phyloP scores from a whole-genome alignment of 2,329 filamentous ascomycete genomes.

The Aspergillus versicolor region DNA sequence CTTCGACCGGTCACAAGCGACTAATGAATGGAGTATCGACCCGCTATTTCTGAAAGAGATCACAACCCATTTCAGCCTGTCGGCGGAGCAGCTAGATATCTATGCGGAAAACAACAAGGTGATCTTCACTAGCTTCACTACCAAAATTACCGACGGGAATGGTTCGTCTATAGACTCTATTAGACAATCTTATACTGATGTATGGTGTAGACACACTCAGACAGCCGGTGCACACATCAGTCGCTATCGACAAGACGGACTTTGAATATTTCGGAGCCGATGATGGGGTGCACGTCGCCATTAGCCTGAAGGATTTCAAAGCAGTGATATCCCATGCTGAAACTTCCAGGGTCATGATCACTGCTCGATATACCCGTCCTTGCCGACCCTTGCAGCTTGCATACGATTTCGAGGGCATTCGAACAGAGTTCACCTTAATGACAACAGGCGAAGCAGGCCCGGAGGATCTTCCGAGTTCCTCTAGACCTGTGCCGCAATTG shows the following conservation, averaged over 20 bases:
- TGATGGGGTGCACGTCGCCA: constrained; percentile 60
- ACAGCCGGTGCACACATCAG: constrained; percentile 64
- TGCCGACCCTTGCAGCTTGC: constrained; percentile 61
- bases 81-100: constrained; percentile 64
- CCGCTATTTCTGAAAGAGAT: constrained; percentile 59
- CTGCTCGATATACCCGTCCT: constrained; percentile 59
- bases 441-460: constrained; percentile 56
- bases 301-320: constrained; percentile 66
- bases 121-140: constrained; percentile 66
- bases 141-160: constrained; percentile 62
- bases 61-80: constrained; percentile 63
- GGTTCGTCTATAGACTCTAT: constrained; percentile 33
- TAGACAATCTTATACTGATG: neutral
- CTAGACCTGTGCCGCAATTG: constrained; percentile 39
- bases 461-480: constrained; percentile 39
- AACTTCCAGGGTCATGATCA: constrained; percentile 54
- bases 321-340: constrained; percentile 64
- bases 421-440: constrained; percentile 64
- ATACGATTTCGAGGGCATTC: constrained; percentile 56
- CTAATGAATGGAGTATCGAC: constrained; percentile 60
- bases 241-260: constrained; percentile 60
- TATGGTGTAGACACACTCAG: constrained; percentile 57
- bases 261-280: constrained; percentile 62
- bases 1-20: constrained; percentile 57
- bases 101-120: constrained; percentile 58